Conservation (phyloP, 2,329 filamentous ascomycete genomes). For the Aspergillus aculeatus region DNA sequence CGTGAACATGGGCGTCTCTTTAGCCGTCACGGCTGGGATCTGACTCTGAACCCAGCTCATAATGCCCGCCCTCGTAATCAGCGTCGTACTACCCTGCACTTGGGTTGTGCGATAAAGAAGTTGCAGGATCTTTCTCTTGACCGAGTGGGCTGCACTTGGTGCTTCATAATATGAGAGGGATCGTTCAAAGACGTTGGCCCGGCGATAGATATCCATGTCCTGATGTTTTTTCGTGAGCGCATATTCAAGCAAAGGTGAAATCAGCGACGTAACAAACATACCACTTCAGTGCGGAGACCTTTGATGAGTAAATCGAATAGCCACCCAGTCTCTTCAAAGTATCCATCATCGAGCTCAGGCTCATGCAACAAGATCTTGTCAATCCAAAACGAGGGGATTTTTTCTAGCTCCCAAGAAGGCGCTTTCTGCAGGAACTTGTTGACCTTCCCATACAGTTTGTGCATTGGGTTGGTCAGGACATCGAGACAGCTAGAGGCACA, state of each 20-base stretch:
- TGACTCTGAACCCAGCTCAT: conserved; percentile 72
- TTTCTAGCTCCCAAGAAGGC: conserved; percentile 67
- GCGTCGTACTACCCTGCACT: conserved; percentile 73
- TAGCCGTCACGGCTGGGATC: conserved; percentile 50
- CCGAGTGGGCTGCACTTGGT: conserved; percentile 59
- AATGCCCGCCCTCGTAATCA: conserved; percentile 73
- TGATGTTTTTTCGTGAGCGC: conserved; percentile 20
- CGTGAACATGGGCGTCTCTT: conserved; percentile 44
- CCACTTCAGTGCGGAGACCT: conserved; percentile 57
- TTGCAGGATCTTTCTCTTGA: conserved; percentile 63
- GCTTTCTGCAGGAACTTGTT: conserved; percentile 78
- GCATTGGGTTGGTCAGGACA: conserved; percentile 72
- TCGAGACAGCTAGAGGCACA: conserved; percentile 70
- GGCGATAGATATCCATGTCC: conserved; percentile 52
- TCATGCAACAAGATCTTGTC: conserved; percentile 72
- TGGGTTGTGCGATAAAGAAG: conserved; percentile 65
- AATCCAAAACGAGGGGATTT: conserved; percentile 59
- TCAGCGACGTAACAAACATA: conserved; percentile 34
- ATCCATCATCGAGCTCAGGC: conserved; percentile 69
- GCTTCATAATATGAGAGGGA: conserved; percentile 68
- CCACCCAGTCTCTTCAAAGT: conserved; percentile 73
- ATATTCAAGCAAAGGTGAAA: neutral
- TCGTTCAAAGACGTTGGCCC: conserved; percentile 70
- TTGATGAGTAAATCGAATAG: conserved; percentile 69
- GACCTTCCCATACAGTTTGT: conserved; percentile 80